Percentiles rank a stretch among this genome's conserved stretches.
Conservation (phyloP, 2,329 filamentous ascomycete species). For the Elsinoe arachidis region DNA sequence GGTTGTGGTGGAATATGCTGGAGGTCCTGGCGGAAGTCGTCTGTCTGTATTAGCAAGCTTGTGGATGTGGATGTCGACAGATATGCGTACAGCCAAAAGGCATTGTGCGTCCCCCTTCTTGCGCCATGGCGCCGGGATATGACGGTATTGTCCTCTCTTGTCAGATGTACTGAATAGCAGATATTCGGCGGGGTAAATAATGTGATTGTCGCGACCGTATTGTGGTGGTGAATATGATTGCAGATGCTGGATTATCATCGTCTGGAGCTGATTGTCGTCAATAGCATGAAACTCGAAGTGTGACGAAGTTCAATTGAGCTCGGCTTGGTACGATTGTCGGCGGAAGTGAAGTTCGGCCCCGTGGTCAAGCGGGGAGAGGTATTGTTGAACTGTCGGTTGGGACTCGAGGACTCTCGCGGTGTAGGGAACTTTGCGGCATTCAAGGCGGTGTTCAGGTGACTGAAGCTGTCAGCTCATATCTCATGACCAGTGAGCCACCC, state of each 20-base stretch:
- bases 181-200: background rate
- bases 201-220: constrained; percentile 1
- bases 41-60: background rate
- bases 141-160: constrained; percentile 9
- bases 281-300: background rate
- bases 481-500: background rate
- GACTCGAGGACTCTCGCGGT: constrained; percentile 10
- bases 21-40: constrained; percentile 1
- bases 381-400: constrained; percentile 11
- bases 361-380: constrained; percentile 1
- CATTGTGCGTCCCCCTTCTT: constrained; percentile 6
- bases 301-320: background rate
- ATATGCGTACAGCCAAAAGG: constrained; percentile 11
- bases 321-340: constrained; percentile 6
- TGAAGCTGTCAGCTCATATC: background rate
- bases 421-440: background rate
- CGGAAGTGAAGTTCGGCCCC: background rate
- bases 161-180: background rate
- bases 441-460: background rate
- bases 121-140: constrained; percentile 11
- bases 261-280: background rate
- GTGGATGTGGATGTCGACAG: background rate
- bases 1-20: background rate
- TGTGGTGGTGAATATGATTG: constrained; percentile 8
- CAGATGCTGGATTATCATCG: constrained; percentile 4